These are phyloP conservation scores for Eurotiales sp. DNA, from an alignment of 2,329 filamentous ascomycete genomes.

Conservation along the genomic window DNA sequence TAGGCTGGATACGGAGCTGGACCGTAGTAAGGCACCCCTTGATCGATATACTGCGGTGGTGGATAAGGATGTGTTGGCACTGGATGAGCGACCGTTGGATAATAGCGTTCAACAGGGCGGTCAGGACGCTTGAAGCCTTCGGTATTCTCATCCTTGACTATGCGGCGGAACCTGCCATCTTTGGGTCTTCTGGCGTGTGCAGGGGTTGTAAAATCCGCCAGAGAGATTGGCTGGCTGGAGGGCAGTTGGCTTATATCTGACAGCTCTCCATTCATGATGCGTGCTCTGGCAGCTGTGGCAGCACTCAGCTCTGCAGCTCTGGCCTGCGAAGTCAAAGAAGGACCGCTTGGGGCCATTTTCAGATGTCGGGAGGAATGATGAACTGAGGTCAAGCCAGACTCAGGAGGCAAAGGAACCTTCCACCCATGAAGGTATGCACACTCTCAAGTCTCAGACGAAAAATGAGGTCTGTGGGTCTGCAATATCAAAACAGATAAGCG, in stretches of 20 bases:
- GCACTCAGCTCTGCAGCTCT: constrained; percentile 19
- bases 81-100: constrained; percentile 1
- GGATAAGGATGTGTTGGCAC: background rate
- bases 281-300: constrained; percentile 13
- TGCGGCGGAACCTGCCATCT: background rate
- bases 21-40: background rate
- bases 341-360: constrained; percentile 10
- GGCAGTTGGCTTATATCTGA: constrained; percentile 20
- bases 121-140: constrained; percentile 7
- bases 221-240: constrained; percentile 23
- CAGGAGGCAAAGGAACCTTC: background rate
- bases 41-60: constrained; percentile 3
- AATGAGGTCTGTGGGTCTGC: background rate
- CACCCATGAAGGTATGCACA: background rate
- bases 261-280: constrained; percentile 18
- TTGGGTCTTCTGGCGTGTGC: constrained; percentile 19
- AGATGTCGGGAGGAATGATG: background rate
- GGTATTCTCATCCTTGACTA: background rate
- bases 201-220: constrained; percentile 20
- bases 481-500: background rate
- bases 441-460: background rate
- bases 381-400: background rate
- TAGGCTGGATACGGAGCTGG: constrained; percentile 1
- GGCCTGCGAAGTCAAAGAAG: constrained; percentile 18
- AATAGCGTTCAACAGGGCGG: constrained; percentile 14